Base-by-base conservation (phyloP, 2,329 filamentous ascomycete genomes). In the Aciculosporium take region DNA sequence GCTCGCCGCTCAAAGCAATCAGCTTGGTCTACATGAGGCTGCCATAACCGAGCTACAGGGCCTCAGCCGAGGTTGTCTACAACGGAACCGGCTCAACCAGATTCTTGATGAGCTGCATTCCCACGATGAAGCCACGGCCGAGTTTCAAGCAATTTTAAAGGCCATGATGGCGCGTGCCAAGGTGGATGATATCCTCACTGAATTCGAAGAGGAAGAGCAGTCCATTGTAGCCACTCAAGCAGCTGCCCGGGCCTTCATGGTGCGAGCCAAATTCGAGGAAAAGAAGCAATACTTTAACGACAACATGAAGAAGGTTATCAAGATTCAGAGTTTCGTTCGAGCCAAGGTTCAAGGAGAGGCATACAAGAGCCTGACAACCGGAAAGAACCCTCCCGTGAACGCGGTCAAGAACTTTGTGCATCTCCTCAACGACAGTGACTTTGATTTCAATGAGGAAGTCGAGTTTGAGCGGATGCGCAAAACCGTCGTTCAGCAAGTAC, bases 271-370 rank as follows among this genome's bases (percentile, higher is more conserved):
- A 15, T 96, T 94, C 52, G 76, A 74, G 40, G 85, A 93, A 59
- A 94, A 94, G 70, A 79, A 82, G 56, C 79, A 78, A 18, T 89
- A 83, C 64, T 98, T 88, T 68, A 81, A 83, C 51, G 81, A 94
- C 62, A 98, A 98, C 56, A 98, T 98, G 91, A 79, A 94, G 54
- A 96, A 93, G 62, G 91, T 98, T 21, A 81, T 98, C 69, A 98
- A 98, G 63, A 87, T 96, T 43, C 93, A 98, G 59, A 98, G 91
- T 58, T 94, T 96, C 50, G 81, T 96, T 40, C 79, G 91, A 46
- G 91, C 81, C 49, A 91, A 93, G 57, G 84, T 96, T 38, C 91
- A 98, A 60, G 91, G 91, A 39, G 86, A 98, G 62, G 91, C 91
- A 2, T 98, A 98, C 69, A 95, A 94, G 72, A 94, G 85, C 57